phyloP scores from a whole-genome alignment of 345 rosid genomes.

The Garcia nutans region DNA sequence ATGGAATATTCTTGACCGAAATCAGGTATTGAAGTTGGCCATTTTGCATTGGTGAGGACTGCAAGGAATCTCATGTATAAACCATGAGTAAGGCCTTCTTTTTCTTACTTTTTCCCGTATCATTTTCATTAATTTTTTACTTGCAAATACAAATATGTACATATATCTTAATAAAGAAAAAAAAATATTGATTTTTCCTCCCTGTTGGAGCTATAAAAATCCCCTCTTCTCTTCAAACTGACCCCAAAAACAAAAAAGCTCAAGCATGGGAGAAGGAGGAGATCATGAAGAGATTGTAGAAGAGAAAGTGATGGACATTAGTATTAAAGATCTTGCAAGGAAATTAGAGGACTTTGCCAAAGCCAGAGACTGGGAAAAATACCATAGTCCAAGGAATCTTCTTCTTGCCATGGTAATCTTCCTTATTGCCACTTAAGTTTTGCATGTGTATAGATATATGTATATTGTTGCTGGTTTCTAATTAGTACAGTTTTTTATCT shows the following conservation, averaged over 20 bases:
- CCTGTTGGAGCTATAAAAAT: slow-evolving; percentile 17
- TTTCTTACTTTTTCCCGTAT: slow-evolving; percentile 3
- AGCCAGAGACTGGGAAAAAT: slow-evolving; percentile 49
- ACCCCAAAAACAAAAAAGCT: neutral
- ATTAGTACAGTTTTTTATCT: neutral
- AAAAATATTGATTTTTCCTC: neutral
- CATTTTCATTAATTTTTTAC: slow-evolving; percentile 2
- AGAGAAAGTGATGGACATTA: slow-evolving; percentile 33
- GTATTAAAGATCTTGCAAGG: slow-evolving; percentile 44
- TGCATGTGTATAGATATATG: neutral
- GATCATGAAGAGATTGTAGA: slow-evolving; percentile 11
- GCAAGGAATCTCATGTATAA: slow-evolving; percentile 30
- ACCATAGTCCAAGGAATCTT: slow-evolving; percentile 48
- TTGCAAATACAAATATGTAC: neutral
- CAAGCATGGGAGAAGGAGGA: slow-evolving; percentile 29
- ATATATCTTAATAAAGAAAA: neutral
- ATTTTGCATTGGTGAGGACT: slow-evolving; percentile 30
- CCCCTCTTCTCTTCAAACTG: slow-evolving; percentile 5
- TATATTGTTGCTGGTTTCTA: neutral
- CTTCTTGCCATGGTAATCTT: slow-evolving; percentile 51
- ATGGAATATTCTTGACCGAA: slow-evolving; percentile 29
- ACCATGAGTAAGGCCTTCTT: slow-evolving; percentile 28
- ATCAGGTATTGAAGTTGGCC: slow-evolving; percentile 25
- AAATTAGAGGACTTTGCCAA: slow-evolving; percentile 45
- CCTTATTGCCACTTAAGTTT: neutral